Base-by-base conservation (phyloP, 257 asterid genomes). In the Leptodermis oblonga region DNA sequence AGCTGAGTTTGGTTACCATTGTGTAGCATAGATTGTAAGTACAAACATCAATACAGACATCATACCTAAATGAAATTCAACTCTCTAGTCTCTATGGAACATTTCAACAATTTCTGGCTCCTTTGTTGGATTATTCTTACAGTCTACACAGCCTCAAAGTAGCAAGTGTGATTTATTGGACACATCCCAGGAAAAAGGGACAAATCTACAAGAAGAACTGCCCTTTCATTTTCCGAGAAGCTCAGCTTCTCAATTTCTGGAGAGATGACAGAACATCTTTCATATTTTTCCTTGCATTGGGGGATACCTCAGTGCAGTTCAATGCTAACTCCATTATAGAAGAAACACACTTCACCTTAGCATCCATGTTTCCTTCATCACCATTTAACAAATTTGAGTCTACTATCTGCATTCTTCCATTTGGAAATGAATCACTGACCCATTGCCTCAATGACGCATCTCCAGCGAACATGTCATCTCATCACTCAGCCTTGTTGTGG, bases 211-310 rank as follows among this genome's bases (percentile, higher is more conserved):
- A 52, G 25, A 7, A 49, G 13, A 48, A 45, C 15, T 45, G 18
- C 11, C 51, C 51, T 2, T 45, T 1, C 51, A n/a, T 20, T n/a
- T 8, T 0, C 58, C 55, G 3, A 5, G 26, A 59, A 74, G 14
- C 64, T 74, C 41, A 36, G 41, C n/a, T 17, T 23, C 78, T 73
- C 2, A 67, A 58, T 33, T 25, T 58, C 22, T 59, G 3, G 14
- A 74, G 54, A 13, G 56, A 15, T 49, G 23, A 11, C 39, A 67
- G 46, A 31, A 67, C 71, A 33, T 23, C 61, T 48, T 49, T 31
- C 71, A 56, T 55, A 43, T 69, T 33, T 23, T 17, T 43, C 43
- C 73, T 69, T 55, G 66, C 53, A 69, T 69, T 62, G 39, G 66
- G 65, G 39, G 65, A 55, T 26, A 25, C 33, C 39, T 30, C 65